phyloP scores from a whole-genome alignment of 2,329 filamentous ascomycete species.

The Talaromyces sp. region DNA sequence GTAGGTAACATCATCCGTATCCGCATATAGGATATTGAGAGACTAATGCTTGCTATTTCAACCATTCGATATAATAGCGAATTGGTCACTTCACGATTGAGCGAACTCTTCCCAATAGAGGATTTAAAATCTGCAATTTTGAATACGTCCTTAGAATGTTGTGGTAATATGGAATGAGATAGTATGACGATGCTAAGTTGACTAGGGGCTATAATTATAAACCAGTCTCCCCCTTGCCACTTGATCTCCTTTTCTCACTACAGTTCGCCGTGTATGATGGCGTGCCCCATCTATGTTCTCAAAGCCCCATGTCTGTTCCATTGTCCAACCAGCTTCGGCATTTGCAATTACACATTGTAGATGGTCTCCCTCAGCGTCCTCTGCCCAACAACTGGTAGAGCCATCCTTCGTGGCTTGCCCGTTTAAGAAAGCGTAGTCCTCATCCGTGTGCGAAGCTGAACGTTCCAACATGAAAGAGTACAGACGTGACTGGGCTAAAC shows the following conservation, averaged over 20 bases:
- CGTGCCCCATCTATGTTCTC: not conserved
- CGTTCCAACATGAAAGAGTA: not conserved
- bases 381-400: not conserved
- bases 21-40: no score
- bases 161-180: no score
- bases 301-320: not conserved
- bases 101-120: no score
- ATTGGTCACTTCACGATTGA: no score
- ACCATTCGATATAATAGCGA: no score
- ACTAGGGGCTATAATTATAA: not conserved
- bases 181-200: not conserved
- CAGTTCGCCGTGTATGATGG: not conserved
- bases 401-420: not conserved
- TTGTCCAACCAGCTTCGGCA: not conserved
- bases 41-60: no score
- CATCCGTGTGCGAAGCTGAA: not conserved
- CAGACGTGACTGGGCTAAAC: not conserved
- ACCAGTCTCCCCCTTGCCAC: not conserved
- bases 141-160: no score
- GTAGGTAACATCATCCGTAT: no score
- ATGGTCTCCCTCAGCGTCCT: not conserved
- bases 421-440: not conserved
- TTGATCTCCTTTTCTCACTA: not conserved
- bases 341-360: not conserved
- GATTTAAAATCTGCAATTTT: no score